A percentile compares a stretch with the other conserved stretches of the same genome.
Conservation (phyloP, 1,284 basidiomycete genomes). For the Ceratobasidium sp. region DNA sequence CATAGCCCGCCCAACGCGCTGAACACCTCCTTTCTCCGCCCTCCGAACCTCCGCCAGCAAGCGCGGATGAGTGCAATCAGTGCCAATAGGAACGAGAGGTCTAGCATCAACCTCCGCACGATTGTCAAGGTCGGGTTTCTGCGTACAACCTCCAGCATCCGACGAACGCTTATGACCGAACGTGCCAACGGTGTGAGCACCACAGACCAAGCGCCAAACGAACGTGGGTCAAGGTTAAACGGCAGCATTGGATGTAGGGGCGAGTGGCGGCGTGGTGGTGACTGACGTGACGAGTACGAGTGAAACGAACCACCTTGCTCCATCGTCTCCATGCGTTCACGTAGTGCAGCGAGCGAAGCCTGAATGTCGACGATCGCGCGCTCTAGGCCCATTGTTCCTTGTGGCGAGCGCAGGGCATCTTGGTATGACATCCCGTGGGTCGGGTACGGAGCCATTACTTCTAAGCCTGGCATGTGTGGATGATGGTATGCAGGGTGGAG, state of each 20-base stretch:
- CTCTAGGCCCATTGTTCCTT: conserved; percentile 62
- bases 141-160: conserved; percentile 26
- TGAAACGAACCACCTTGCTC: conserved; percentile 60
- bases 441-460: conserved; percentile 48
- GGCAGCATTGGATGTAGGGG: conserved; percentile 35
- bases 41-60: conserved; percentile 75
- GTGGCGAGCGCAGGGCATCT: conserved; percentile 18
- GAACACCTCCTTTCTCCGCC: conserved; percentile 73
- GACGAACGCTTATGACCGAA: conserved; percentile 57
- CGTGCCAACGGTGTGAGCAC: conserved; percentile 72
- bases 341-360: conserved; percentile 87
- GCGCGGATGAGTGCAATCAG: conserved; percentile 66
- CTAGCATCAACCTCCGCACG: conserved; percentile 76
- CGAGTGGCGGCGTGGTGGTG: conserved; percentile 16
- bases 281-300: conserved; percentile 26
- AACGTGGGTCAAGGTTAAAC: conserved; percentile 64
- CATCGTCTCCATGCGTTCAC: conserved; percentile 84
- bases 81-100: conserved; percentile 76
- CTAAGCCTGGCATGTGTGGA: conserved; percentile 52
- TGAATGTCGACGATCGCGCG: conserved; percentile 86
- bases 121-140: conserved; percentile 65
- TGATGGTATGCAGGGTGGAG: conserved; percentile 55
- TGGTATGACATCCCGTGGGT: conserved; percentile 57
- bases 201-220: conserved; percentile 83
- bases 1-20: conserved; percentile 73